A percentile compares a stretch with the other conserved stretches of the same genome.
Conservation (phyloP, 805 yeast genomes). For the Candida dajiaensis region DNA sequence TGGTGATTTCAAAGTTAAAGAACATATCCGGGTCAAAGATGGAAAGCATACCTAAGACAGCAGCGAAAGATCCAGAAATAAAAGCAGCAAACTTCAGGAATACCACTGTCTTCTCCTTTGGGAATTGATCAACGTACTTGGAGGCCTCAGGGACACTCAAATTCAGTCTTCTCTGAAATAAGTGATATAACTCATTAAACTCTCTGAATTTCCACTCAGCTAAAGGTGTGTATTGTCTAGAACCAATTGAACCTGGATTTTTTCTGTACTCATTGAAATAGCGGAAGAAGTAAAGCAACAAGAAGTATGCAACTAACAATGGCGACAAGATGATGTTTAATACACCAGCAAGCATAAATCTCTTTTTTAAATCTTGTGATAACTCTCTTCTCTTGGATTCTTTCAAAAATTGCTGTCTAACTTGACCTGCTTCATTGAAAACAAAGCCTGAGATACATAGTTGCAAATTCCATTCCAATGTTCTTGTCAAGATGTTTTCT, state of each 20-base stretch:
- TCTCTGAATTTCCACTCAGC: conserved; percentile 96
- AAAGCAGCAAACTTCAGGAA: conserved; percentile 59
- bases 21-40: conserved; percentile 86
- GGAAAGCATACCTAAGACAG: conserved; percentile 74
- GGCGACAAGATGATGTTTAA: conserved; percentile 82
- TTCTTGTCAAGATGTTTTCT: conserved; percentile 58
- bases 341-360: conserved; percentile 85
- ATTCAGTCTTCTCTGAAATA: conserved; percentile 74
- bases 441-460: conserved; percentile 82
- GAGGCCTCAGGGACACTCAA: conserved; percentile 76
- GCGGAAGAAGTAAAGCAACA: conserved; percentile 77
- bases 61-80: conserved; percentile 82
- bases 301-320: conserved; percentile 75
- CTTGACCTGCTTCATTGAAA: conserved; percentile 78
- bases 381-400: conserved; percentile 63
- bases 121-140: conserved; percentile 84
- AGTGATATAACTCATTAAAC: conserved; percentile 86
- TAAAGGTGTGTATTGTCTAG: conserved; percentile 86
- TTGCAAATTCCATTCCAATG: conserved; percentile 91
- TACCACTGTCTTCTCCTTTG: conserved; percentile 63
- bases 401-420: conserved; percentile 64
- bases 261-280: conserved; percentile 90
- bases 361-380: conserved; percentile 61
- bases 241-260: conserved; percentile 76
- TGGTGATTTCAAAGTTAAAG: conserved; percentile 81